Conservation (phyloP, 306 rosid species). For the Vachellia collinsii region DNA sequence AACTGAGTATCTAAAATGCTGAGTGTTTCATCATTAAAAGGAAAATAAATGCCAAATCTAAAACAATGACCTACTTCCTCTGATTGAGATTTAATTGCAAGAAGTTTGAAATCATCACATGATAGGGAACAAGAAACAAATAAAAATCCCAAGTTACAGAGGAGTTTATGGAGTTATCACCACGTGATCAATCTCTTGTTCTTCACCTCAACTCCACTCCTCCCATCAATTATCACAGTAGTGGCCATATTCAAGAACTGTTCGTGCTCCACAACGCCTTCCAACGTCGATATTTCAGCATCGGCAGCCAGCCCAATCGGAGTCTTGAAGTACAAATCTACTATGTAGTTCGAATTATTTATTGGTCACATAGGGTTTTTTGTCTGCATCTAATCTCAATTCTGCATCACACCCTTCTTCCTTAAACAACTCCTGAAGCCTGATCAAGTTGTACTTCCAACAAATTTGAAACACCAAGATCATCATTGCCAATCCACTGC, state of each 20-base stretch:
- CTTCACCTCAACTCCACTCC: conserved; percentile 60
- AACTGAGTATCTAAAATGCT: too few relatives aligned
- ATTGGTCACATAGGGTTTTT: conserved; percentile 73
- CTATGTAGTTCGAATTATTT: conserved; percentile 78
- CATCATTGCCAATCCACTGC: conserved; percentile 82
- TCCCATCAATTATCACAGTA: conserved; percentile 68
- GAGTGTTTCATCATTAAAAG: too few relatives aligned
- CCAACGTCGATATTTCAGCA: conserved; percentile 64
- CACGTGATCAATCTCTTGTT: conserved; percentile 46
- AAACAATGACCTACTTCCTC: neutral
- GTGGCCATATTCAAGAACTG: conserved; percentile 82
- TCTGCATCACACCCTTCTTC: conserved; percentile 74
- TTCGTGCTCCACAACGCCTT: conserved; percentile 89
- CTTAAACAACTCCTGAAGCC: conserved; percentile 66
- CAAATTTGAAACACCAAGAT: conserved; percentile 89
- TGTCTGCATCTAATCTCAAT: conserved; percentile 58
- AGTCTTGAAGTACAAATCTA: conserved; percentile 77
- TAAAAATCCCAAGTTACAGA: neutral
- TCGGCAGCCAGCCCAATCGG: conserved; percentile 69
- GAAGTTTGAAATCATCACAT: neutral
- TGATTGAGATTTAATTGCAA: conserved; percentile 6
- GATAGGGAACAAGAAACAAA: neutral
- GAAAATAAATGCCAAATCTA: neutral
- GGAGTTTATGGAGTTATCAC: conserved; percentile 17
- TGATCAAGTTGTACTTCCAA: conserved; percentile 70